Conservation (phyloP, 768 basidiomycete species). For the Tylopilus plumbeoviolaceoides region DNA sequence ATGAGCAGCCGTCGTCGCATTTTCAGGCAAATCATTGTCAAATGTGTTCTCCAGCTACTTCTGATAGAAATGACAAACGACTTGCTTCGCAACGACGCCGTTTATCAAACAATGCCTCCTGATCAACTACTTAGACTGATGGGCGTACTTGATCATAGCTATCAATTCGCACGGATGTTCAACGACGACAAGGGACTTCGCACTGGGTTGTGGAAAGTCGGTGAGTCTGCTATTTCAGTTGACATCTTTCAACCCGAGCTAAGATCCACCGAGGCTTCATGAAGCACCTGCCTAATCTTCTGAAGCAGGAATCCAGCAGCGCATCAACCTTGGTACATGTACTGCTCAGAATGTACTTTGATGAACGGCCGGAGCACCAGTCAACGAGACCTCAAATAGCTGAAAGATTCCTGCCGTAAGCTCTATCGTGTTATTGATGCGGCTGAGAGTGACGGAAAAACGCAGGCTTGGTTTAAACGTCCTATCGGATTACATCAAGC, state of each 20-base stretch:
- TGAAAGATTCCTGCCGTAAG: slow-evolving; percentile 67
- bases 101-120: slow-evolving; percentile 92
- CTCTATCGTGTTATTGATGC: background rate
- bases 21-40: slow-evolving; percentile 99
- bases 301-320: slow-evolving; percentile 98
- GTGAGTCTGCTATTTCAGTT: slow-evolving; percentile 46
- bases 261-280: slow-evolving; percentile 75
- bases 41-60: slow-evolving; percentile 95
- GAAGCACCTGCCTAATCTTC: slow-evolving; percentile 96
- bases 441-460: slow-evolving; percentile 3
- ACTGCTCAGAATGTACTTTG: slow-evolving; percentile 90
- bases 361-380: slow-evolving; percentile 83
- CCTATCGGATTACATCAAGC: slow-evolving; percentile 84
- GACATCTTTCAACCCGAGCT: background rate
- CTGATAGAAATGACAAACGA: slow-evolving; percentile 98
- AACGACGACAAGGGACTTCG: slow-evolving; percentile 98
- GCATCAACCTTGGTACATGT: slow-evolving; percentile 93
- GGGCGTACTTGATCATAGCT: slow-evolving; percentile 94
- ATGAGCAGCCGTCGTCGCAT: slow-evolving; percentile 71
- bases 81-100: slow-evolving; percentile 84
- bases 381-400: slow-evolving; percentile 77
- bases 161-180: slow-evolving; percentile 95
- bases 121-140: slow-evolving; percentile 90
- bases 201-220: slow-evolving; percentile 99
- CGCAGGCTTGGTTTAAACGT: slow-evolving; percentile 82